These are phyloP conservation scores for Syncephalastrum sp. DNA, from an alignment of 371 early-diverging fungal species.

Conservation along the genomic window DNA sequence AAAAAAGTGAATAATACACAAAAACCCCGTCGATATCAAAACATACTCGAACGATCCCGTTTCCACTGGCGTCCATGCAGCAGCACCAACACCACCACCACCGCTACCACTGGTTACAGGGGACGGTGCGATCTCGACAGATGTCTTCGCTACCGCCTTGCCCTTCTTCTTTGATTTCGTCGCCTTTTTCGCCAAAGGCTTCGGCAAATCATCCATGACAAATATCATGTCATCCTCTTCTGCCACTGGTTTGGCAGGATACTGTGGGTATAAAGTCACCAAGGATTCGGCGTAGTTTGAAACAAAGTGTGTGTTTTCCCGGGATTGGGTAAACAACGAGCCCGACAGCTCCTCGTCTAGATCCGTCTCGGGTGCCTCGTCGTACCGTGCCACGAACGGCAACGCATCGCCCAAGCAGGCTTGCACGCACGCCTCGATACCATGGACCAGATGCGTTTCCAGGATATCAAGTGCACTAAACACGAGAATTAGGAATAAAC, in stretches of 20 bases:
- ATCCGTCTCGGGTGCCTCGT: slow-evolving; percentile 5
- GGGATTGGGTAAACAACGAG: slow-evolving; percentile 27
- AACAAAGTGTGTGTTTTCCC: slow-evolving; percentile 19
- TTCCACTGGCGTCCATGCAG: not conserved
- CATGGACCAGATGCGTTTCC: slow-evolving; percentile 16
- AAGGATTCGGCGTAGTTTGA: slow-evolving; percentile 21
- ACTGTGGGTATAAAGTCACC: slow-evolving; percentile 23
- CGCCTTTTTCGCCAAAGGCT: not conserved
- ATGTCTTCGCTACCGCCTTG: not conserved
- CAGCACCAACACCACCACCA: not conserved
- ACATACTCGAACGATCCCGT: slow-evolving; percentile 5
- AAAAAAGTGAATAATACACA: no score
- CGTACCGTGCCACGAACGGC: slow-evolving; percentile 14
- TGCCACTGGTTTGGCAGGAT: slow-evolving; percentile 5
- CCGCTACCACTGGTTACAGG: not conserved
- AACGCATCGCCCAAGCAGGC: slow-evolving; percentile 15
- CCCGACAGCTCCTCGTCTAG: slow-evolving; percentile 33
- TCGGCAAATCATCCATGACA: slow-evolving; percentile 11
- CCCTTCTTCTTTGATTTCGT: slow-evolving; percentile 3
- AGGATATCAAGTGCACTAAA: slow-evolving; percentile 26
- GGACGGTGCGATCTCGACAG: not conserved
- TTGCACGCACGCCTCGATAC: slow-evolving; percentile 27
- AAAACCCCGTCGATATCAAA: not conserved
- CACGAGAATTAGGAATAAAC: not conserved
- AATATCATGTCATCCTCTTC: slow-evolving; percentile 8